A percentile compares a stretch with the other conserved stretches of the same genome.
Conservation (phyloP, 2,329 filamentous ascomycete species). For the Colletotrichum theobromicola region DNA sequence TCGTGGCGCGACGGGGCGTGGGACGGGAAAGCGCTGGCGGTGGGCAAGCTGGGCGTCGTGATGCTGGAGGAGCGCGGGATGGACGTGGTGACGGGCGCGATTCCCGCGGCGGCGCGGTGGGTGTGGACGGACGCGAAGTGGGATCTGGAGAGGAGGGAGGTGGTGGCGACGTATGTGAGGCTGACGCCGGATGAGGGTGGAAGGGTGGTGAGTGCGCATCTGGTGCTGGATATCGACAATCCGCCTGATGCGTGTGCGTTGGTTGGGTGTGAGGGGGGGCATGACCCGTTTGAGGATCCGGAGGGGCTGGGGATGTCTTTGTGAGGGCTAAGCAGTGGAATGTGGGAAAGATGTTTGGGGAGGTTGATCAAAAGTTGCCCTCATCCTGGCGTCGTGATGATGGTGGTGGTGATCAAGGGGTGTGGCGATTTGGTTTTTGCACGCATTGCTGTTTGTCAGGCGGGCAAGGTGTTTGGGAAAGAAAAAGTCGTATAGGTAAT, state of each 20-base stretch:
- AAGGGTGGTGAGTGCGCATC: background rate
- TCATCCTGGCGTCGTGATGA: rapidly evolving
- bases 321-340: background rate
- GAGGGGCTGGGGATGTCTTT: background rate
- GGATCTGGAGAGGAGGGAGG: conserved; percentile 13
- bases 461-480: background rate
- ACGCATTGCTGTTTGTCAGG: no score
- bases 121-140: conserved; percentile 15
- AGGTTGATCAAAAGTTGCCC: background rate
- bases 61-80: conserved; percentile 23
- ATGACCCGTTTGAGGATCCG: background rate
- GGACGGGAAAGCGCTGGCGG: conserved; percentile 18
- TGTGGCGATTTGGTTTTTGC: background rate
- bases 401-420: background rate
- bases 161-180: conserved; percentile 12
- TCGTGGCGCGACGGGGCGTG: conserved; percentile 21
- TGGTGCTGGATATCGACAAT: conserved; percentile 10
- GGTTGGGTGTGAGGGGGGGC: background rate
- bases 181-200: conserved; percentile 3
- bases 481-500: background rate
- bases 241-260: background rate
- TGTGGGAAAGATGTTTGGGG: background rate
- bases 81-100: conserved; percentile 10
- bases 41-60: conserved; percentile 19
- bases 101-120: conserved; percentile 20